Evolutionary conservation across 768 basidiomycete species (phyloP), one percentile per base, ranked within the genome.

Genomic region (Boletus fagicola): DNA sequence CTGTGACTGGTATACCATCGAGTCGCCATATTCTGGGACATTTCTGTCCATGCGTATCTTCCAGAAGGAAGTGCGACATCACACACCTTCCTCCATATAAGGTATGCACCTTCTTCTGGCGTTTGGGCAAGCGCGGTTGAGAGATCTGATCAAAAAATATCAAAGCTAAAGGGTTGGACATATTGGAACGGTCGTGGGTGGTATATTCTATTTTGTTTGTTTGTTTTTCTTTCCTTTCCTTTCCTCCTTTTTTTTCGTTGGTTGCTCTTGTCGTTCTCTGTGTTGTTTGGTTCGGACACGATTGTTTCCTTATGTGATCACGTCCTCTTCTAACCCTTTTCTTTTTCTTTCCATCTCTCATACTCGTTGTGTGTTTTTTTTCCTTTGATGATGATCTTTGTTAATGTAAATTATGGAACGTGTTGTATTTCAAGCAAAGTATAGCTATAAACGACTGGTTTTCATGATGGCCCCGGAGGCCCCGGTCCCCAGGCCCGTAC

Each of bases 131-230:
- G 88, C 89, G 15, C 77, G 86, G 58, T 72, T 92, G 62, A 76
- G 88, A 54, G 89, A 91, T 72, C 75, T 92, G 59, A 92, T 92
- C 68, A 87, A 85, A 81, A 88, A 90, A 65, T 92, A 91, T 68
- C 90, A 92, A 72, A 76, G 77, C 33, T 71, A 62, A 62, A 38
- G 13, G 9, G 9, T 36, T 5, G 24, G 22, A 16, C 18, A 5
- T 22, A 39, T 22, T 26, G 35, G 43, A 46, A 33, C 10, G 40
- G 24, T 36, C 24, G 9, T 39, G 26, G 39, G 24, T 30, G 59
- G 36, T 15, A 31, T 26, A 3, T 5, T n/a, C 5, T 22, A 16
- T 35, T 1, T 11, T 10, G 4, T 24, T 44, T 13, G 16, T 7
- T 24, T 24, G 24, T 2, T 43, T 20, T 33, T 20, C n/a, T 33